These are phyloP conservation scores for Plasmodium vinckei DNA, from an alignment of 169 alveolate genomes.

Conservation along the genomic window DNA sequence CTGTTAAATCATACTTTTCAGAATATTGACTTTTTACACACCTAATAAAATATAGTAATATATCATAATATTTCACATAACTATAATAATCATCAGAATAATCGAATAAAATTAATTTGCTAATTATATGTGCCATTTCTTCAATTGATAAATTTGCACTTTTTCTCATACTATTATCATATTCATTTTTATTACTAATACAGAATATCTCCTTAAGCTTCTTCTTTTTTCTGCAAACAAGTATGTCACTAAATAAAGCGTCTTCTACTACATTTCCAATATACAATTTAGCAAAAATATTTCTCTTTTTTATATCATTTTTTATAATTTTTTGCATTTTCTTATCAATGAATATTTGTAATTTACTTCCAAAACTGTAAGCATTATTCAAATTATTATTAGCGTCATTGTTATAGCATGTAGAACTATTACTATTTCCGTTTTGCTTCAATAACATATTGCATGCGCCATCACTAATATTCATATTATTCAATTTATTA, in stretches of 20 bases:
- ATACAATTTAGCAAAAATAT: conserved; percentile 18
- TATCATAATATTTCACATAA: conserved; percentile 73
- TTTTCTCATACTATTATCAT: background rate
- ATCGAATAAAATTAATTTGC: conserved; percentile 42
- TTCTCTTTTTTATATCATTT: conserved; percentile 8
- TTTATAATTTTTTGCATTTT: background rate
- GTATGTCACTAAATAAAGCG: conserved; percentile 28
- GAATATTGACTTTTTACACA: conserved; percentile 12
- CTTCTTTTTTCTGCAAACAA: conserved; percentile 14
- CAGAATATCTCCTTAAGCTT: too few species aligned
- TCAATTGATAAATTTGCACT: conserved; percentile 31
- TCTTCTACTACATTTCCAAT: conserved; percentile 25
- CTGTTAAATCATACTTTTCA: conserved; percentile 8
- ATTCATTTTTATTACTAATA: background rate
- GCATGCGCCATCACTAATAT: background rate
- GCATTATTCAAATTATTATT: background rate
- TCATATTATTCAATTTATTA: background rate
- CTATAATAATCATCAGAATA: conserved; percentile 54
- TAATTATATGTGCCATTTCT: conserved; percentile 42
- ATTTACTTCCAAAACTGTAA: too few species aligned
- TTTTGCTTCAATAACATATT: background rate
- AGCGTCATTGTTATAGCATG: background rate
- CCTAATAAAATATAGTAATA: conserved; percentile 47
- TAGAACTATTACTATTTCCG: background rate
- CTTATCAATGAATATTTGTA: background rate